A percentile compares a stretch with the other conserved stretches of the same genome.
Evolutionary conservation across 2,329 filamentous ascomycete species (phyloP).

Genomic region (Trichophyton simii): DNA sequence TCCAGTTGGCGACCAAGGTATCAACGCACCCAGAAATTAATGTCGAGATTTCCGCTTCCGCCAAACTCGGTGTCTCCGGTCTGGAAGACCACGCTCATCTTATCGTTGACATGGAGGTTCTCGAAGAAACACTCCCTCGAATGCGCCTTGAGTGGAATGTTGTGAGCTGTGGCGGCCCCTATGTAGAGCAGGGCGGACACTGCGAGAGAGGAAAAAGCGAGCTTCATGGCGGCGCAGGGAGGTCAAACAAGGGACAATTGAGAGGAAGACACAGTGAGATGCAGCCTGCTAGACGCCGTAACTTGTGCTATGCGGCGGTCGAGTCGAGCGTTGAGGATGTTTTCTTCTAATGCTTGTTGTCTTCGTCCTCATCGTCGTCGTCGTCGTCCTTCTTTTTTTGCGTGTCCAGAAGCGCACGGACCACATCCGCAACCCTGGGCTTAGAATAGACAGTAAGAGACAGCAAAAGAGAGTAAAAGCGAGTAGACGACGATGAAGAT

Average conservation of each 20-base stretch:
- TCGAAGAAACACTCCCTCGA: constrained; percentile 98
- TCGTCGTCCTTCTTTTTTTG: neutral
- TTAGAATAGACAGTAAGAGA: neutral
- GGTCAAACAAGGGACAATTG: neutral
- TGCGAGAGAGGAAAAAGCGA: constrained; percentile 28
- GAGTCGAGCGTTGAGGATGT: neutral
- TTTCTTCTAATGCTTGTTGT: neutral
- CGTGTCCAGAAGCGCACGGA: neutral
- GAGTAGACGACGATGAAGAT: neutral
- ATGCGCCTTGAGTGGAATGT: constrained; percentile 88
- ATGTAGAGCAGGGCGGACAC: constrained; percentile 45
- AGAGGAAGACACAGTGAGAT: neutral
- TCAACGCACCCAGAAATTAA: constrained; percentile 85
- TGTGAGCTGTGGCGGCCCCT: constrained; percentile 64
- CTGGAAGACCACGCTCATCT: constrained; percentile 98
- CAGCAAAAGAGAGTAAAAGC: neutral
- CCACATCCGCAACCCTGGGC: neutral
- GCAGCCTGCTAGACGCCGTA: neutral
- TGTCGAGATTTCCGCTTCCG: constrained; percentile 81
- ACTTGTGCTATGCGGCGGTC: no score
- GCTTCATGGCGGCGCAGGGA: constrained; percentile 27
- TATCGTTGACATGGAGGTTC: constrained; percentile 78
- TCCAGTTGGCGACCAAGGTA: neutral
- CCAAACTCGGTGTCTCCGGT: constrained; percentile 95
- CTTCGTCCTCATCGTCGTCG: neutral